phyloP scores from a whole-genome alignment of 352 stramenopile genomes.

The Phytophthora capsici region DNA sequence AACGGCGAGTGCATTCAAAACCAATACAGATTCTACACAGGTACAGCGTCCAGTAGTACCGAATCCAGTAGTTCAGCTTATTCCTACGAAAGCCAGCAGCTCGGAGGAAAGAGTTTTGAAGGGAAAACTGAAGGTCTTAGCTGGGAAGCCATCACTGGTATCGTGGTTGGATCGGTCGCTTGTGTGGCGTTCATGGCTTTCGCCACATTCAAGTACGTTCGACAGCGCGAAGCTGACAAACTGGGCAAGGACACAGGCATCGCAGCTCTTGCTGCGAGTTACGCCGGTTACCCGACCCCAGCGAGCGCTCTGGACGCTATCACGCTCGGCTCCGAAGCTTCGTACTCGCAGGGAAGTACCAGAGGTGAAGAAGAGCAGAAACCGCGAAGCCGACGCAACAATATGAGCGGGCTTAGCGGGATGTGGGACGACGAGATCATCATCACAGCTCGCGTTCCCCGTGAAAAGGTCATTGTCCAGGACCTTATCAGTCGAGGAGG shows the following conservation, averaged over 20 bases:
- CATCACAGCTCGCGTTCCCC: slow-evolving; percentile 35
- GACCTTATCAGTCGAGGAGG: slow-evolving; percentile 41
- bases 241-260: slow-evolving; percentile 33
- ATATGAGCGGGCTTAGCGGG: slow-evolving; percentile 13
- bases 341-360: slow-evolving; percentile 30
- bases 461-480: slow-evolving; percentile 39
- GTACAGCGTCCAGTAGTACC: background rate
- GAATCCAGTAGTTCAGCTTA: slow-evolving; percentile 17
- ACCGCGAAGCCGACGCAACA: slow-evolving; percentile 15
- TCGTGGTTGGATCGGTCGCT: slow-evolving; percentile 23
- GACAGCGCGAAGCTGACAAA: slow-evolving; percentile 21
- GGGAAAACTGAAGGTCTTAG: slow-evolving; percentile 1
- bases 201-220: slow-evolving; percentile 30
- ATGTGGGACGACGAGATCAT: slow-evolving; percentile 52
- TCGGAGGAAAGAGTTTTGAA: background rate
- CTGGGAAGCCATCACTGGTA: slow-evolving; percentile 11
- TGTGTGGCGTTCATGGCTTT: slow-evolving; percentile 31
- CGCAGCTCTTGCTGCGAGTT: slow-evolving; percentile 32
- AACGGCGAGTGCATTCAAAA: slow-evolving; percentile 29
- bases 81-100: slow-evolving; percentile 21
- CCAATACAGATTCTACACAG: slow-evolving; percentile 39
- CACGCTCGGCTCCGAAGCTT: slow-evolving; percentile 34
- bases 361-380: slow-evolving; percentile 3
- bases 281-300: slow-evolving; percentile 40
- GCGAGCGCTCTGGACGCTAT: slow-evolving; percentile 33